Base-by-base conservation (phyloP, 768 basidiomycete species). In the Boletus coccyginus region DNA sequence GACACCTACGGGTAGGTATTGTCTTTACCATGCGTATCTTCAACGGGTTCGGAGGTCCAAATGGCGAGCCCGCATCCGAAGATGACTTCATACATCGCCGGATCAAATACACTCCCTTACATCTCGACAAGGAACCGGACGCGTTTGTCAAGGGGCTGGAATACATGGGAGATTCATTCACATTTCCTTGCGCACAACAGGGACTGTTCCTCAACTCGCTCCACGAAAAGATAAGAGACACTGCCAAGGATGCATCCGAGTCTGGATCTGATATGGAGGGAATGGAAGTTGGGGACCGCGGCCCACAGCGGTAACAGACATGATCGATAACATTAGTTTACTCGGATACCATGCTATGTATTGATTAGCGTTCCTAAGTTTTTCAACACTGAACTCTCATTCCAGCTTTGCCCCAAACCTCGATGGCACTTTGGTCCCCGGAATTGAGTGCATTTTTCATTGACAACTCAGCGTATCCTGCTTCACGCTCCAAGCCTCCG, bases 101-200 rank as follows among this genome's bases (percentile, higher is more conserved):
- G 41, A 57, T 72, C 52, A 81, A 82, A 51, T 93, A 87, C 65
- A 75, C 75, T 1, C 90, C 91, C 3, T 70, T 79, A 17, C 74
- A 83, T 31, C 77, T 92, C 7, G 85, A 90, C 50, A 81, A 81
- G 53, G 87, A 90, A 66, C 54, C 74, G 0, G 60, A 66, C 7
- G 79, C 84, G 10, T 85, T 86, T 65, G 77, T 81, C n/a, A 71
- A 80, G 36, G 76, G 75, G 29, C 70, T 94, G 21, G 80, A 78
- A 19, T 92, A 87, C 68, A 74, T 94, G 56, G 75, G 72, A 36
- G 75, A 75, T 2, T 70, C 82, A 1, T 93, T 94, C 68, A 84
- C 86, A 11, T 93, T 93, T 66, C 75, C 79, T 53, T 77, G 79
- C 36, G 74, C 78, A 12, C 91, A 93, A 70, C 76, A 88, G 56